A percentile compares a stretch with the other conserved stretches of the same genome.
Evolutionary conservation across 495 filamentous ascomycete species (phyloP).

Genomic region (Aeminium ludgeri): DNA sequence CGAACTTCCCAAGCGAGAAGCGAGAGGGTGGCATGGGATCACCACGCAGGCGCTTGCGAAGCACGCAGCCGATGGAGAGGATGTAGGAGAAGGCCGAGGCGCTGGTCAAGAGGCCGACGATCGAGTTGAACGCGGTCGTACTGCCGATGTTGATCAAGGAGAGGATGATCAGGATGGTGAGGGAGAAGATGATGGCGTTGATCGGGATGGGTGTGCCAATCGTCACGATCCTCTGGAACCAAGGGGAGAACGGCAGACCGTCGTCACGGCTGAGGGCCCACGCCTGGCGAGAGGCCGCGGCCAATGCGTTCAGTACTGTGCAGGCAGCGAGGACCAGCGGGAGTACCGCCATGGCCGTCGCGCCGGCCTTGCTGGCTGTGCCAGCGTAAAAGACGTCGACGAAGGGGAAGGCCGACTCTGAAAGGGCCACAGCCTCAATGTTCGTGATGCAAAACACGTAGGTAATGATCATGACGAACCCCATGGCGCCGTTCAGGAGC

Average conservation of each 20-base stretch:
- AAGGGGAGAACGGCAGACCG: slow-evolving; percentile 30
- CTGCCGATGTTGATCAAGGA: slow-evolving; percentile 33
- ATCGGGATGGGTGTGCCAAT: slow-evolving; percentile 5
- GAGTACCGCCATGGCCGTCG: slow-evolving; percentile 24
- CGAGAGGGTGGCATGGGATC: slow-evolving; percentile 2
- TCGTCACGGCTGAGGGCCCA: slow-evolving; percentile 38
- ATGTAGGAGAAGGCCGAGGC: slow-evolving; percentile 9
- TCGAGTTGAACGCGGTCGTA: slow-evolving; percentile 31
- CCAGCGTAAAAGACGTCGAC: slow-evolving; percentile 28
- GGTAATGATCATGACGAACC: slow-evolving; percentile 28
- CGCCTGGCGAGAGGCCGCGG: slow-evolving; percentile 29
- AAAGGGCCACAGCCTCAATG: slow-evolving; percentile 24
- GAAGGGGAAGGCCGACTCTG: slow-evolving; percentile 30
- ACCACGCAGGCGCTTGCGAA: background rate
- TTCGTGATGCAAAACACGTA: slow-evolving; percentile 31
- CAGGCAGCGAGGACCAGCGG: slow-evolving; percentile 19
- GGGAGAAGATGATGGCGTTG: slow-evolving; percentile 19
- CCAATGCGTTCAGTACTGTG: slow-evolving; percentile 22
- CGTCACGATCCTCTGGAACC: background rate
- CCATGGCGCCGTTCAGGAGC: slow-evolving; percentile 30
- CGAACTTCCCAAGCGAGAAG: slow-evolving; percentile 1
- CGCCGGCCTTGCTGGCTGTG: slow-evolving; percentile 21
- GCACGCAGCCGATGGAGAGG: slow-evolving; percentile 8
- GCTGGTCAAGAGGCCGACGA: slow-evolving; percentile 25
- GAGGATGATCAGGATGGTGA: slow-evolving; percentile 24